A percentile compares a stretch with the other conserved stretches of the same genome.
Evolutionary conservation across 1,284 basidiomycete species (phyloP).

Genomic region (Volvariella surrecta): DNA sequence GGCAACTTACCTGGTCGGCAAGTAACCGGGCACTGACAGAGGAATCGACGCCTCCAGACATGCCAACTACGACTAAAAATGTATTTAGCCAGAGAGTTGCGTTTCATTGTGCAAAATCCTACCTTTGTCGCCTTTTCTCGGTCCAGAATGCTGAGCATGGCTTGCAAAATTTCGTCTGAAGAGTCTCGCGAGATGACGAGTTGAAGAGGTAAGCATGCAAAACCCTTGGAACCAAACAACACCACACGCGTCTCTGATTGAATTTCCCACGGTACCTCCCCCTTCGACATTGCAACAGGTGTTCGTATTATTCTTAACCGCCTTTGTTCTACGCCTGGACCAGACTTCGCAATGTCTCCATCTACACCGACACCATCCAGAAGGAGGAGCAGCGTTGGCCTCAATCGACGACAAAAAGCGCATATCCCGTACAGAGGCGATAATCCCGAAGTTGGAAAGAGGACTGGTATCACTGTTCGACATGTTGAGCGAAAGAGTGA

Average conservation of each 20-base stretch:
- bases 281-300: conserved; percentile 5
- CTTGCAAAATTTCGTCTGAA: conserved; percentile 9
- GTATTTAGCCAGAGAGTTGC: not conserved
- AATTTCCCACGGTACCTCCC: conserved; percentile 15
- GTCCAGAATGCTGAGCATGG: conserved; percentile 12
- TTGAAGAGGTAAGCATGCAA: conserved; percentile 4
- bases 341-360: conserved; percentile 22
- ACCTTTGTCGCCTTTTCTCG: conserved; percentile 50
- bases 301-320: conserved; percentile 11
- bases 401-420: conserved; percentile 36
- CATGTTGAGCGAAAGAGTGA: conserved; percentile 69
- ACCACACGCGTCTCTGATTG: conserved; percentile 12
- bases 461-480: conserved; percentile 59
- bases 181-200: not conserved
- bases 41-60: conserved; percentile 97
- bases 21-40: conserved; percentile 76
- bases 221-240: conserved; percentile 13
- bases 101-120: conserved; percentile 1
- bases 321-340: conserved; percentile 1
- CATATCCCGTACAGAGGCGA: conserved; percentile 71
- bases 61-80: conserved; percentile 75
- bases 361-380: conserved; percentile 17
- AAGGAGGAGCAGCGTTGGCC: conserved; percentile 35
- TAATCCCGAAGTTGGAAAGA: conserved; percentile 66
- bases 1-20: conserved; percentile 44